These are phyloP conservation scores for Hymenoscyphus occultus DNA, from an alignment of 2,329 filamentous ascomycete genomes.

Conservation along the genomic window DNA sequence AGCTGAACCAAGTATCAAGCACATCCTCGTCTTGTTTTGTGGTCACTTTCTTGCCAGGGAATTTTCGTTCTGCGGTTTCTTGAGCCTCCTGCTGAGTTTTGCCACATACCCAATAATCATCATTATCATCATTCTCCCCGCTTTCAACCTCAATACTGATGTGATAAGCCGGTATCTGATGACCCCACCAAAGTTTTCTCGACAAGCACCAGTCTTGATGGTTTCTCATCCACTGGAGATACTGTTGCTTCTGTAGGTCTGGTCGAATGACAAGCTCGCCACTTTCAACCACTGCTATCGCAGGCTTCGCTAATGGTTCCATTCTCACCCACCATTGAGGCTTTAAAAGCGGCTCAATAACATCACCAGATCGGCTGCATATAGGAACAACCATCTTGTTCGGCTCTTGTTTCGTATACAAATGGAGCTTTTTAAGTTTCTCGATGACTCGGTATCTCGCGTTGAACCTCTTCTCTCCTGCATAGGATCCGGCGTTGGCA, in stretches of 20 bases:
- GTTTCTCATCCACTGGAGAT: slow-evolving; percentile 77
- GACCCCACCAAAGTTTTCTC: slow-evolving; percentile 92
- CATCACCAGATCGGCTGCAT: slow-evolving; percentile 80
- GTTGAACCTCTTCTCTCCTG: slow-evolving; percentile 85
- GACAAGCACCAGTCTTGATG: slow-evolving; percentile 93
- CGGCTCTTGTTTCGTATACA: slow-evolving; percentile 88
- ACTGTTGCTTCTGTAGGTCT: slow-evolving; percentile 75
- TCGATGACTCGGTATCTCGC: slow-evolving; percentile 79
- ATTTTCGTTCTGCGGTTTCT: slow-evolving; percentile 74
- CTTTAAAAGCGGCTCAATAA: slow-evolving; percentile 90
- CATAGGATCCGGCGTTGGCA: slow-evolving; percentile 72
- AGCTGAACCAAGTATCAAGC: slow-evolving; percentile 95
- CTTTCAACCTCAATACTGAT: slow-evolving; percentile 70
- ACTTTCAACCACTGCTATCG: slow-evolving; percentile 72
- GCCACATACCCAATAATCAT: slow-evolving; percentile 75
- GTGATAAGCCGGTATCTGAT: slow-evolving; percentile 85
- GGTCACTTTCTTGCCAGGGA: slow-evolving; percentile 72
- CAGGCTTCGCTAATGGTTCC: slow-evolving; percentile 72
- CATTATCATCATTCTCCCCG: slow-evolving; percentile 43
- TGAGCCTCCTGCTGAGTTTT: slow-evolving; percentile 72
- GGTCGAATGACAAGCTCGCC: slow-evolving; percentile 80
- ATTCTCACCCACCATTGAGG: slow-evolving; percentile 97
- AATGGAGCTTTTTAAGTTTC: slow-evolving; percentile 75
- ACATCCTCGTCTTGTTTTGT: slow-evolving; percentile 85
- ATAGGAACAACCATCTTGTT: slow-evolving; percentile 90